A percentile compares a stretch with the other conserved stretches of the same genome.
These are phyloP conservation scores for Lumnitzera littorea DNA, from an alignment of 345 rosid genomes.

Conservation along the genomic window DNA sequence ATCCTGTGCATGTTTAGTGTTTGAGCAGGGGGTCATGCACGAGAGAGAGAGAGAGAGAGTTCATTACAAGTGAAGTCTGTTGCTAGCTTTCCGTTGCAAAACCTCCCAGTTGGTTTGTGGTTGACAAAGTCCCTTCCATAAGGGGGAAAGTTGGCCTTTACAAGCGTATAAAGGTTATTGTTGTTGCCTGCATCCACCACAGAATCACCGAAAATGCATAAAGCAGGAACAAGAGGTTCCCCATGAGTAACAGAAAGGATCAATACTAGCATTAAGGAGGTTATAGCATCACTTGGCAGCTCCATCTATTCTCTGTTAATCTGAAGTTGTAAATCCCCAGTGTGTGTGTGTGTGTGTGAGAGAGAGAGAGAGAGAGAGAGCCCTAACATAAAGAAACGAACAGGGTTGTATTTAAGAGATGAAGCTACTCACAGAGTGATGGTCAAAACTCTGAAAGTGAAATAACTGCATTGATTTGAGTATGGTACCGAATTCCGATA, in stretches of 20 bases:
- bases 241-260: constrained; percentile 24
- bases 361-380: too few relatives aligned
- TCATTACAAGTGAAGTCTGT: constrained; percentile 62
- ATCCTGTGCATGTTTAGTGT: neutral
- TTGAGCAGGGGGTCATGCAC: neutral
- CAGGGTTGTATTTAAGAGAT: too few relatives aligned
- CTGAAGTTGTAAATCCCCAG: too few relatives aligned
- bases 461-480: too few relatives aligned
- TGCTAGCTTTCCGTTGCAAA: constrained; percentile 84
- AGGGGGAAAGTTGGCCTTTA: constrained; percentile 84
- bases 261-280: constrained; percentile 14
- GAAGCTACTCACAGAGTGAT: too few relatives aligned
- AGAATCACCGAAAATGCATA: constrained; percentile 86
- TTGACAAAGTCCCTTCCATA: constrained; percentile 79
- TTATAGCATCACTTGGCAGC: too few relatives aligned
- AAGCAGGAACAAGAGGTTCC: constrained; percentile 68
- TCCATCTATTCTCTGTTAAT: constrained; percentile 3
- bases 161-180: constrained; percentile 50
- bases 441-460: too few relatives aligned
- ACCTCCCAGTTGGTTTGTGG: constrained; percentile 79
- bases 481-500: too few relatives aligned
- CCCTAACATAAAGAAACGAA: too few relatives aligned
- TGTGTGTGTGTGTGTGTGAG: too few relatives aligned
- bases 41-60: constrained; percentile 1
- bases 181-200: constrained; percentile 88